phyloP scores from a whole-genome alignment of 495 filamentous ascomycete genomes.

The Annulohypoxylon nitens region DNA sequence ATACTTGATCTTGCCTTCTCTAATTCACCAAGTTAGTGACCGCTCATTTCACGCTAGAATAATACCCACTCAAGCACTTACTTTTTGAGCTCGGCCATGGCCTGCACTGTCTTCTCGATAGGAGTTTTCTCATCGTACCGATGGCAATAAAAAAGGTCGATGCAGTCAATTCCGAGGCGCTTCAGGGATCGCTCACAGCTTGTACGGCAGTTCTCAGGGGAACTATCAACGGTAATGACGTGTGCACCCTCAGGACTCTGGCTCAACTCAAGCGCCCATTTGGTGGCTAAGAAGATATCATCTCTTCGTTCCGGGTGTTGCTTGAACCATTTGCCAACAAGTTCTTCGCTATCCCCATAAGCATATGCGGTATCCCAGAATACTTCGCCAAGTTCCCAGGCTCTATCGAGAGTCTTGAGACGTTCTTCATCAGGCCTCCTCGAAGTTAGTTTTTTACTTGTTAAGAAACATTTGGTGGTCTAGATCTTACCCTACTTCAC shows the following conservation, averaged over 20 bases:
- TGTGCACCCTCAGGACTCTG: conserved; percentile 21
- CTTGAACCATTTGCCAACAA: conserved; percentile 68
- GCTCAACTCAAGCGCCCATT: conserved; percentile 59
- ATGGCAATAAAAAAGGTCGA: conserved; percentile 76
- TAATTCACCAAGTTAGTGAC: conserved; percentile 35
- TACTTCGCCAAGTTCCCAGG: conserved; percentile 60
- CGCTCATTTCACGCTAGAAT: background rate
- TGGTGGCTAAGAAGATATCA: conserved; percentile 70
- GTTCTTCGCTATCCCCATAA: conserved; percentile 65
- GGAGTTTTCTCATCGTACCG: conserved; percentile 67
- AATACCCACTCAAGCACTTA: conserved; percentile 20
- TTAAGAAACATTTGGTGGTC: background rate
- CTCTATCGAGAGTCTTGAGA: conserved; percentile 62
- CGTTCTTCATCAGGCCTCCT: conserved; percentile 58
- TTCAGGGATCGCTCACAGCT: conserved; percentile 66
- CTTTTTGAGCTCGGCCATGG: conserved; percentile 60
- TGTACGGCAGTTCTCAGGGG: conserved; percentile 65
- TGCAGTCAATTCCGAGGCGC: conserved; percentile 61
- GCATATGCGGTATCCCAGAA: conserved; percentile 66
- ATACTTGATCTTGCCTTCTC: conserved; percentile 65
- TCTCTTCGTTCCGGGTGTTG: conserved; percentile 60
- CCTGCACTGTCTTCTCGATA: conserved; percentile 73
- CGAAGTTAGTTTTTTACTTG: background rate
- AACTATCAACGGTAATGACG: conserved; percentile 54
- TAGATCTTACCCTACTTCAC: conserved; percentile 48